Conservation (phyloP, 2,329 filamentous ascomycete species). For the Apiospora saccharicola region DNA sequence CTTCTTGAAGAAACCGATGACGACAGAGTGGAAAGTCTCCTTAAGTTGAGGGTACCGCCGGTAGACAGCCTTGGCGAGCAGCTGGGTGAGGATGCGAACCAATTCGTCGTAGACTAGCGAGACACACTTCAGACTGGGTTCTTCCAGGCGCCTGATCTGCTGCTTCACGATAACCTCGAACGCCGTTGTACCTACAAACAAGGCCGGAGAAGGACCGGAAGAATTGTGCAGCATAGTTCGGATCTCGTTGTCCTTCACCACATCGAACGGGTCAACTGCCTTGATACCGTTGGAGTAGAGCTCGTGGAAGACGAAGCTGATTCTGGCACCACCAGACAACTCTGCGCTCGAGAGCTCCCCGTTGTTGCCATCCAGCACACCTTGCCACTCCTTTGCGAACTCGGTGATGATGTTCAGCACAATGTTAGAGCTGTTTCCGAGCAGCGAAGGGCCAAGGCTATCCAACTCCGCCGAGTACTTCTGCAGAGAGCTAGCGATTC, state of each 20-base stretch:
- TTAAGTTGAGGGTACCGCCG: constrained; percentile 92
- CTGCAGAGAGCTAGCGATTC: constrained; percentile 90
- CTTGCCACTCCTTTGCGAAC: constrained; percentile 97
- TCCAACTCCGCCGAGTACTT: constrained; percentile 88
- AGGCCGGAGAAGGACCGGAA: constrained; percentile 93
- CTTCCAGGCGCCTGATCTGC: constrained; percentile 95
- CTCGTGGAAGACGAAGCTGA: constrained; percentile 99
- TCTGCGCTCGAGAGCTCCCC: constrained; percentile 94
- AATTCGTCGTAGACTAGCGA: constrained; percentile 97
- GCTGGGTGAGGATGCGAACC: constrained; percentile 90
- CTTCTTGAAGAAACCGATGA: constrained; percentile 97
- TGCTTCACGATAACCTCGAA: constrained; percentile 99
- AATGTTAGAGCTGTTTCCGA: constrained; percentile 96
- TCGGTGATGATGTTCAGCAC: constrained; percentile 99
- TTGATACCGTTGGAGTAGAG: constrained; percentile 97
- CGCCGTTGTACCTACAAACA: constrained; percentile 97
- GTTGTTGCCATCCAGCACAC: constrained; percentile 95
- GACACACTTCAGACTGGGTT: constrained; percentile 96
- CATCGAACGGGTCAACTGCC: constrained; percentile 95
- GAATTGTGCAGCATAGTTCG: constrained; percentile 98
- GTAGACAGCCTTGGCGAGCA: constrained; percentile 89
- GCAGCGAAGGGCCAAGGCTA: constrained; percentile 88
- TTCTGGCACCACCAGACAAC: constrained; percentile 94
- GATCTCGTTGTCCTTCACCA: constrained; percentile 97
- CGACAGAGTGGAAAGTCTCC: constrained; percentile 94